A percentile compares a stretch with the other conserved stretches of the same genome.
These are phyloP conservation scores for Aureobasidium sp. DNA, from an alignment of 2,329 filamentous ascomycete genomes.

Conservation along the genomic window DNA sequence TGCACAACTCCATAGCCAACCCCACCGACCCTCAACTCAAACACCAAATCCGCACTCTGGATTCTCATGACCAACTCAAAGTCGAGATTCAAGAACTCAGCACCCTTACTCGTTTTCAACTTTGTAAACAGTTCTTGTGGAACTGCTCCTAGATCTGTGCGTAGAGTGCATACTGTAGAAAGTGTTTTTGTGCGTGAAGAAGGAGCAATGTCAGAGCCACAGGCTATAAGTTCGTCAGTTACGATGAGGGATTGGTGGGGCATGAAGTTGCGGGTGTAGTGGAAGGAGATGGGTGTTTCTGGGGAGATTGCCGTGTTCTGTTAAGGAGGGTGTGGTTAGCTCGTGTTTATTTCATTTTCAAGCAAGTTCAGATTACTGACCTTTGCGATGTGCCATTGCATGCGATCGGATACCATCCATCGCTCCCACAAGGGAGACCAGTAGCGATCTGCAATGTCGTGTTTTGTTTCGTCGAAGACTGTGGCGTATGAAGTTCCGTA, in stretches of 20 bases:
- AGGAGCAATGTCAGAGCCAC: slow-evolving; percentile 61
- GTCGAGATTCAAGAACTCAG: slow-evolving; percentile 76
- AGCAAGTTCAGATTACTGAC: too few species aligned
- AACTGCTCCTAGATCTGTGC: slow-evolving; percentile 71
- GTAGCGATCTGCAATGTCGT: slow-evolving; percentile 67
- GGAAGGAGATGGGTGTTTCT: slow-evolving; percentile 68
- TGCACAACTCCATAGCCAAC: slow-evolving; percentile 70
- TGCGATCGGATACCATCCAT: slow-evolving; percentile 78
- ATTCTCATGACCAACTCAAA: slow-evolving; percentile 81
- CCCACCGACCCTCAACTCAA: slow-evolving; percentile 74
- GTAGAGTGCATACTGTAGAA: slow-evolving; percentile 69
- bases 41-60: slow-evolving; percentile 67
- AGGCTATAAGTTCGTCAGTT: slow-evolving; percentile 73
- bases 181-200: slow-evolving; percentile 45
- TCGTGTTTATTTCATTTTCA: too few species aligned
- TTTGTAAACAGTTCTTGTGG: slow-evolving; percentile 67
- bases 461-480: slow-evolving; percentile 69
- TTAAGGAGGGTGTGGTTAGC: slow-evolving; percentile 27
- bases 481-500: slow-evolving; percentile 79
- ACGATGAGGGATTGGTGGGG: slow-evolving; percentile 63
- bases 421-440: slow-evolving; percentile 78
- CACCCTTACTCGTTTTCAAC: slow-evolving; percentile 68
- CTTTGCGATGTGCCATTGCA: slow-evolving; percentile 82
- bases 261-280: slow-evolving; percentile 79
- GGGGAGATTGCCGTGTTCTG: slow-evolving; percentile 69